These are phyloP conservation scores for Elsinoe batatas DNA, from an alignment of 2,329 filamentous ascomycete genomes.

Conservation along the genomic window DNA sequence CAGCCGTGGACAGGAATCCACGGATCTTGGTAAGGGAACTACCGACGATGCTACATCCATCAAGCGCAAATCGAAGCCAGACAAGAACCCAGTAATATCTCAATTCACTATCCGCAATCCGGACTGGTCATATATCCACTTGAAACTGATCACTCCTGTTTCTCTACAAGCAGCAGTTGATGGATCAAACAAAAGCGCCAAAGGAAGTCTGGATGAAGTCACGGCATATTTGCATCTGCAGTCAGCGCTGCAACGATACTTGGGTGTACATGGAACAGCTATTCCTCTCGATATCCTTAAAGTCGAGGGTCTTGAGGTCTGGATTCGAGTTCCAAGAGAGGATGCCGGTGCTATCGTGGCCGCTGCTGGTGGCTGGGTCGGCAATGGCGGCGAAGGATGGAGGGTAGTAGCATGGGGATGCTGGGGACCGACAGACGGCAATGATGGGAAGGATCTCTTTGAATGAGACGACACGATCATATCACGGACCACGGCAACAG, in stretches of 20 bases:
- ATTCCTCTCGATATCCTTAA: constrained; percentile 63
- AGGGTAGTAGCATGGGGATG: constrained; percentile 49
- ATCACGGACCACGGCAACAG: too few species aligned
- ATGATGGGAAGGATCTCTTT: constrained; percentile 39
- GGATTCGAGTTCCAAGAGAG: constrained; percentile 54
- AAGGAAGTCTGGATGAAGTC: constrained; percentile 45
- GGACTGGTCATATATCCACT: constrained; percentile 34
- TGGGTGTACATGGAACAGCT: constrained; percentile 57
- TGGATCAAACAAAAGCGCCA: not conserved
- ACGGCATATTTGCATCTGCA: constrained; percentile 55
- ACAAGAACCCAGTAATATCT: constrained; percentile 14
- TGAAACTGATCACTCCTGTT: constrained; percentile 25
- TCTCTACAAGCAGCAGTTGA: not conserved
- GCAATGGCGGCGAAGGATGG: constrained; percentile 35
- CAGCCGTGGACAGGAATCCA: not conserved
- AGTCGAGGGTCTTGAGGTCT: constrained; percentile 45
- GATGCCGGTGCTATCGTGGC: constrained; percentile 53
- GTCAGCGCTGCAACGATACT: constrained; percentile 55
- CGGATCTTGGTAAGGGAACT: not conserved
- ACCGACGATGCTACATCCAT: not conserved
- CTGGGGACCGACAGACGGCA: constrained; percentile 53
- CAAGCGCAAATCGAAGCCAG: not conserved
- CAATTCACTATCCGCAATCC: constrained; percentile 32
- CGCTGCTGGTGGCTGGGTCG: constrained; percentile 56
- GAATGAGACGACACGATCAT: constrained; percentile 19